A percentile compares a stretch with the other conserved stretches of the same genome.
Conservation (phyloP, 2,329 filamentous ascomycete genomes). For the Fusarium denticulatum region DNA sequence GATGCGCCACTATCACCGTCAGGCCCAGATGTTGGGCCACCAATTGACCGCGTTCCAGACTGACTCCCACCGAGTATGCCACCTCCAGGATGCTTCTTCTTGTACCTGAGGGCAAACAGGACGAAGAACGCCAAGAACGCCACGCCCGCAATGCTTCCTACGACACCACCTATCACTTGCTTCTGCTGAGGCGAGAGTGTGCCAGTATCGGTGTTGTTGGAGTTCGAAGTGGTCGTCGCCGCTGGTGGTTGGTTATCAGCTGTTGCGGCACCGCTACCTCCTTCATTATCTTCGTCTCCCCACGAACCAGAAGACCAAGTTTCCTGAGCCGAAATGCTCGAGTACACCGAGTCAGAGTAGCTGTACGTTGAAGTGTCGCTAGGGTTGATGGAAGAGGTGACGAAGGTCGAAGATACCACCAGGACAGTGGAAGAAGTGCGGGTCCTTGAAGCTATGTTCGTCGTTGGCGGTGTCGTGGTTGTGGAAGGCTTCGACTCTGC, state of each 20-base stretch:
- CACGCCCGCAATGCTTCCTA: conserved; percentile 67
- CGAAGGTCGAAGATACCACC: conserved; percentile 31
- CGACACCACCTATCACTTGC: conserved; percentile 64
- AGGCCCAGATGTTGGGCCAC: conserved; percentile 22
- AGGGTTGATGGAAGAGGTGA: conserved; percentile 31
- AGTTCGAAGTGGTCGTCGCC: conserved; percentile 31
- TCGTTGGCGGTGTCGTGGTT: conserved; percentile 25
- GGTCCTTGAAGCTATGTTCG: conserved; percentile 12
- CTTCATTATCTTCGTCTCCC: conserved; percentile 24
- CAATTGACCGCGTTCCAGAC: conserved; percentile 40
- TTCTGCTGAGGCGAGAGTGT: conserved; percentile 48
- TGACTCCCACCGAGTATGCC: conserved; percentile 56
- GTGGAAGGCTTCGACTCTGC: conserved; percentile 11
- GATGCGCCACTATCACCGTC: conserved; percentile 34
- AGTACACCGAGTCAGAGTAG: conserved; percentile 39
- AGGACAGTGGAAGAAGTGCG: conserved; percentile 31
- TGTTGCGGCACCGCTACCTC: conserved; percentile 30
- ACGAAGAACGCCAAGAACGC: conserved; percentile 65
- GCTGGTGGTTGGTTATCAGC: conserved; percentile 32
- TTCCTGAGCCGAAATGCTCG: conserved; percentile 38
- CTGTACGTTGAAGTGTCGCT: conserved; percentile 25
- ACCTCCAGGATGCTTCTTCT: conserved; percentile 59
- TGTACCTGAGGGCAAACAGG: conserved; percentile 65
- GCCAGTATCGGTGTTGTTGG: conserved; percentile 34
- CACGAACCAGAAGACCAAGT: conserved; percentile 38